A percentile compares a stretch with the other conserved stretches of the same genome.
Conservation (phyloP, 164 flowering plant species). For the Annona squamosa region DNA sequence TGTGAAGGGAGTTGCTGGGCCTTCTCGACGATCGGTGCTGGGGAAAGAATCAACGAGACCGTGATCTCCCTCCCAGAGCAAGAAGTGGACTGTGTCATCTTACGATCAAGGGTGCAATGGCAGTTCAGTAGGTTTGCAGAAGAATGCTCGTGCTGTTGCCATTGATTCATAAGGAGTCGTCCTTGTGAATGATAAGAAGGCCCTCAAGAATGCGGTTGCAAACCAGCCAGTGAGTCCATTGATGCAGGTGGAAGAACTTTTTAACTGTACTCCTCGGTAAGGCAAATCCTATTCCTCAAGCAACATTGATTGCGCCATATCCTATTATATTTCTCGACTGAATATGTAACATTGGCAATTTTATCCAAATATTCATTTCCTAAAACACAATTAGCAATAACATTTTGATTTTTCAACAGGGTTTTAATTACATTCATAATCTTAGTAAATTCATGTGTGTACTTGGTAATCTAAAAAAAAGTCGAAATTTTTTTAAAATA, state of each 20-base stretch:
- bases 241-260: slow-evolving; percentile 73
- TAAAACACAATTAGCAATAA: no score
- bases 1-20: slow-evolving; percentile 98
- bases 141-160: slow-evolving; percentile 64
- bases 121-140: slow-evolving; percentile 34
- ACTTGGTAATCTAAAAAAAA: no score
- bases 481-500: no score
- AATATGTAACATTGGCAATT: no score
- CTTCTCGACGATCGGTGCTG: slow-evolving; percentile 83
- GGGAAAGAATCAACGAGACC: slow-evolving; percentile 81
- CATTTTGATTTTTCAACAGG: no score
- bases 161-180: slow-evolving; percentile 86
- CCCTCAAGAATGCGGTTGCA: slow-evolving; percentile 75
- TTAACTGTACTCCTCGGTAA: slow-evolving; percentile 71
- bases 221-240: slow-evolving; percentile 81
- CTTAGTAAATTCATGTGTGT: no score
- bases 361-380: no score
- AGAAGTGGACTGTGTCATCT: slow-evolving; percentile 84
- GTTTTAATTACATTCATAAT: no score
- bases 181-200: slow-evolving; percentile 42
- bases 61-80: slow-evolving; percentile 82
- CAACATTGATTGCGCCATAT: no score
- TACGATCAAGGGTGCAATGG: slow-evolving; percentile 79
- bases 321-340: no score
- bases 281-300: neutral